These are phyloP conservation scores for Salvia sclarea DNA, from an alignment of 305 asterid species.

Conservation along the genomic window DNA sequence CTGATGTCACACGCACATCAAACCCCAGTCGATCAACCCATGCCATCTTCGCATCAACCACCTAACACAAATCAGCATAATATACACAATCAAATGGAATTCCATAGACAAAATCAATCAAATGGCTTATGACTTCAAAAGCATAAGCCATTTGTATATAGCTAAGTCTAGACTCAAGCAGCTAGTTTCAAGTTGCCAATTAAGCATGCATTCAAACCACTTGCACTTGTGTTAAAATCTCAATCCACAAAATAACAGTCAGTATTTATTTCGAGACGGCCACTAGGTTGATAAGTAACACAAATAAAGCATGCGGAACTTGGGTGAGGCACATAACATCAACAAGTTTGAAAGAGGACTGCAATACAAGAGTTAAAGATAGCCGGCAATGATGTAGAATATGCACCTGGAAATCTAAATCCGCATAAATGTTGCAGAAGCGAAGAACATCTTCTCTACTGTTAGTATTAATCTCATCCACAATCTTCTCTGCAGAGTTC, in stretches of 20 bases:
- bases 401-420: conserved; percentile 81
- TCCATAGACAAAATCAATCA: conserved; percentile 6
- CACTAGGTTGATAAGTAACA: background rate
- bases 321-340: background rate
- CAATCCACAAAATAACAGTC: background rate
- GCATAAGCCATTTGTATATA: background rate
- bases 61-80: conserved; percentile 41
- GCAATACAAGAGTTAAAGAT: background rate
- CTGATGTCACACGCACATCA: conserved; percentile 65
- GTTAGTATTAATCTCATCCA: conserved; percentile 72
- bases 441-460: conserved; percentile 73
- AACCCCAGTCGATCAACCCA: conserved; percentile 96
- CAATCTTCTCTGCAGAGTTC: conserved; percentile 71
- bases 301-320: background rate
- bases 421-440: conserved; percentile 78
- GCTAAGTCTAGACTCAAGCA: conserved; percentile 1
- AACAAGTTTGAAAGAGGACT: background rate
- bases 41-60: conserved; percentile 79
- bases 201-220: background rate
- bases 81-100: conserved; percentile 4
- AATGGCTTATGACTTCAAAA: no score
- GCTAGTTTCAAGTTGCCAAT: background rate
- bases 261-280: background rate
- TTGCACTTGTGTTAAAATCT: background rate
- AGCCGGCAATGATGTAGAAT: conserved; percentile 18